phyloP scores from a whole-genome alignment of 352 stramenopile genomes.

The Globisporangium camurandrum region DNA sequence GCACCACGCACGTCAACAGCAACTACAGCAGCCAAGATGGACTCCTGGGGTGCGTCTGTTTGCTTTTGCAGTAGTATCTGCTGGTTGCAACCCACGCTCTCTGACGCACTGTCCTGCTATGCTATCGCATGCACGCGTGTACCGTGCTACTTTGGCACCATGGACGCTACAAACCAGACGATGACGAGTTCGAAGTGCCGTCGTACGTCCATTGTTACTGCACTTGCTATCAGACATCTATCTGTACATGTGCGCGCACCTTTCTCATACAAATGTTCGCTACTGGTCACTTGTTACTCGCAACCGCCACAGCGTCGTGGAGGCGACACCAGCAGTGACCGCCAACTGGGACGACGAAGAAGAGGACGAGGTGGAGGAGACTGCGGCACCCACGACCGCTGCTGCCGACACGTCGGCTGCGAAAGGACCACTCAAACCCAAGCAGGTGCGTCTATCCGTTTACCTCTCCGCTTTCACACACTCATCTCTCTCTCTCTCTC shows the following conservation, averaged over 20 bases:
- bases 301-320: constrained; percentile 15
- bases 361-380: constrained; percentile 62
- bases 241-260: background rate
- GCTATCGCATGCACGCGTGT: background rate
- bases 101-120: background rate
- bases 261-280: background rate
- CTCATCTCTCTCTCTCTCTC: background rate
- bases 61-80: background rate
- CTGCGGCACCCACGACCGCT: constrained; percentile 14
- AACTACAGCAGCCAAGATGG: constrained; percentile 31
- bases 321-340: constrained; percentile 35
- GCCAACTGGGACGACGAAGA: constrained; percentile 76
- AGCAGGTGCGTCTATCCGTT: constrained; percentile 25
- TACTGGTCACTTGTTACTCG: background rate
- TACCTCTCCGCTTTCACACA: background rate
- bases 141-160: background rate
- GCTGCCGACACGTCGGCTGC: constrained; percentile 17
- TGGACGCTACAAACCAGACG: constrained; percentile 29
- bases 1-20: background rate
- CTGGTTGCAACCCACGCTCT: background rate
- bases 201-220: constrained; percentile 3
- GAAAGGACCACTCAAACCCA: constrained; percentile 69
- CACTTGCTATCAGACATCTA: background rate
- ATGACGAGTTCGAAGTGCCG: constrained; percentile 81
- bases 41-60: constrained; percentile 61